phyloP scores from a whole-genome alignment of 352 stramenopile genomes.

The Globisporangium parvum region DNA sequence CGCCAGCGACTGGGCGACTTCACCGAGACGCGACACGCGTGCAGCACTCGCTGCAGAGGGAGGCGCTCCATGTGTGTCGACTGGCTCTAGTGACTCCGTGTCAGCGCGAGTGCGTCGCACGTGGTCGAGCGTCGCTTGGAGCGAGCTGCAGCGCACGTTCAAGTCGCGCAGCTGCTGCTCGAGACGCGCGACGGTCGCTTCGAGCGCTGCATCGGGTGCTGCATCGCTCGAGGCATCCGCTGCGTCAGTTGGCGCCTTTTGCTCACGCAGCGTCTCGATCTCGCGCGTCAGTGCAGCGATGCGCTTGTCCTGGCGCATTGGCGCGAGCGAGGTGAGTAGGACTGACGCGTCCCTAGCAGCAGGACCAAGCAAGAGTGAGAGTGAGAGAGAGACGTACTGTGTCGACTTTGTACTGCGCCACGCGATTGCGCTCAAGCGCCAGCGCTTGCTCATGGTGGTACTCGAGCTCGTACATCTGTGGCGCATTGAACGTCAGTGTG shows the following conservation, averaged over 20 bases:
- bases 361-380: neutral
- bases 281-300: conserved; percentile 6
- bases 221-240: too few species aligned
- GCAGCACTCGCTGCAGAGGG: too few species aligned
- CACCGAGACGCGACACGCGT: conserved; percentile 15
- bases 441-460: conserved; percentile 5
- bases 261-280: conserved; percentile 4
- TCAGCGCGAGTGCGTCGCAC: neutral
- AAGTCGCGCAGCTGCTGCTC: conserved; percentile 13
- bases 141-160: conserved; percentile 6
- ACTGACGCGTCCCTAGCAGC: neutral
- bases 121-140: conserved; percentile 5
- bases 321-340: too few species aligned
- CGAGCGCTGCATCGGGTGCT: neutral
- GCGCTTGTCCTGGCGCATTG: neutral
- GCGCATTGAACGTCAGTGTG: neutral
- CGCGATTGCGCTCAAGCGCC: neutral
- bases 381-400: neutral
- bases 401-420: neutral
- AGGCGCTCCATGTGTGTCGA: too few species aligned
- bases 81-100: too few species aligned
- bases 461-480: conserved; percentile 20
- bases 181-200: conserved; percentile 9
- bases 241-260: neutral
- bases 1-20: conserved; percentile 7